phyloP scores from a whole-genome alignment of 73 alveolate genomes.

The Tetrahymena elliotti region DNA sequence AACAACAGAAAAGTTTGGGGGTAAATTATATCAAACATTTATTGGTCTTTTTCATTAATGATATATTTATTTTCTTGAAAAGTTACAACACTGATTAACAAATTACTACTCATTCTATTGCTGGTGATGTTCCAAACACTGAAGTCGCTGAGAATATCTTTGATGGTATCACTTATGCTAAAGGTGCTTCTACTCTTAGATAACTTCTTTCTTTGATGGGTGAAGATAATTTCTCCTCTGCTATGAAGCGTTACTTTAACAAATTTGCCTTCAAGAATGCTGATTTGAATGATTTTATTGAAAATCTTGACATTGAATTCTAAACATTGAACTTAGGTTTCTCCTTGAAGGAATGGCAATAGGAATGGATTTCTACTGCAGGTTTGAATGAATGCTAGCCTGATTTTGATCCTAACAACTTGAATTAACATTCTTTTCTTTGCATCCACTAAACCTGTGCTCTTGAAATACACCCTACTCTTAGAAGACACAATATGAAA shows the following conservation, averaged over 20 bases:
- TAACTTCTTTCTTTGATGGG: slow-evolving; percentile 85
- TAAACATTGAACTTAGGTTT: slow-evolving; percentile 17
- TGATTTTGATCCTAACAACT: background rate
- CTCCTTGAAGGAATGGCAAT: slow-evolving; percentile 17
- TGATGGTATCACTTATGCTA: slow-evolving; percentile 94
- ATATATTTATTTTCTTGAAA: background rate
- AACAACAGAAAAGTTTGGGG: slow-evolving; percentile 41
- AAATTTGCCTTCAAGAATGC: slow-evolving; percentile 82
- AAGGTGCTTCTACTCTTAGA: slow-evolving; percentile 92
- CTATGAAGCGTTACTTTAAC: slow-evolving; percentile 74
- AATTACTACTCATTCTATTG: slow-evolving; percentile 73
- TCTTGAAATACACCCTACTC: background rate
- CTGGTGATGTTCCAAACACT: slow-evolving; percentile 54
- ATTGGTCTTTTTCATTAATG: background rate
- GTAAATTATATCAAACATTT: background rate
- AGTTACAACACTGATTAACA: slow-evolving; percentile 23
- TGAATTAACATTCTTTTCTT: background rate
- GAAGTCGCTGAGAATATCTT: slow-evolving; percentile 77
- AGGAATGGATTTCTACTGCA: slow-evolving; percentile 40
- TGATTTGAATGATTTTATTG: slow-evolving; percentile 66
- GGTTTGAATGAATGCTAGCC: slow-evolving; percentile 19
- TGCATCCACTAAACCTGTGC: background rate
- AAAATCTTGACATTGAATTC: slow-evolving; percentile 1
- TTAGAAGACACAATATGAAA: slow-evolving; percentile 20
- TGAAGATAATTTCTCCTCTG: slow-evolving; percentile 65